Evolutionary conservation across 495 filamentous ascomycete species (phyloP), one percentile per base, ranked within the genome.

Genomic region (Symbiotaphrina buchneri): DNA sequence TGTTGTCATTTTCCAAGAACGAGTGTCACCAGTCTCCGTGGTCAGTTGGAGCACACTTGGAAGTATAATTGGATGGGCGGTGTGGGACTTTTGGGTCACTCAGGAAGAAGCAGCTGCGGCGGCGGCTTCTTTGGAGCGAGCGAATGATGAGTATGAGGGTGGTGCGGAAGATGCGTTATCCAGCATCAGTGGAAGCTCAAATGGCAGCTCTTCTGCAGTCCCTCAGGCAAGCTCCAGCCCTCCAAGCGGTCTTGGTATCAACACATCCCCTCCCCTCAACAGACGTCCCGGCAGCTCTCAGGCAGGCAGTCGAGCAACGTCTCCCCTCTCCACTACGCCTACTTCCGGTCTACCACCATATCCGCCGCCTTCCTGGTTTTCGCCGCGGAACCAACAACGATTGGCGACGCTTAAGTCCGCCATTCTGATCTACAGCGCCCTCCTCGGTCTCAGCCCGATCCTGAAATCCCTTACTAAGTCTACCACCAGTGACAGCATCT

Each of bases 391-490:
- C 32, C 67, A 68, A 27, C 68, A 75, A 31, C 66, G 78, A 1
- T 50, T 84, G 2, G 57, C 63, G 1, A 81, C 75, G 0, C 62
- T 75, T 25, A 97, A 97, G 48, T 95, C 87, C 1, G 85, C 87
- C 1, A 55, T 90, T 18, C 61, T 97, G 21, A 97, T 97, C 39
- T 93, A 90, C 54, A 87, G 73, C 42, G 73, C 81, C 3, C 59
- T 97, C 18, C 64, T 94, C 10, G 87, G 84, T 3, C 64, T 97
- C 3, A 85, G 77, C 17, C 87, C 87, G 0, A 95, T 97, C 39
- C 60, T 95, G 21, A 92, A 92, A 49, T 92, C 82, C 3, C 63
- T 97, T 10, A 95, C 87, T 1, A 71, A 71, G 21, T 93, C 83
- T 4, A 93, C 83, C 3, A 76, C 76, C 13, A 70, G 60, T 19